A percentile compares a stretch with the other conserved stretches of the same genome.
Conservation (phyloP, 2,329 filamentous ascomycete species). For the Curvularia spicifera region DNA sequence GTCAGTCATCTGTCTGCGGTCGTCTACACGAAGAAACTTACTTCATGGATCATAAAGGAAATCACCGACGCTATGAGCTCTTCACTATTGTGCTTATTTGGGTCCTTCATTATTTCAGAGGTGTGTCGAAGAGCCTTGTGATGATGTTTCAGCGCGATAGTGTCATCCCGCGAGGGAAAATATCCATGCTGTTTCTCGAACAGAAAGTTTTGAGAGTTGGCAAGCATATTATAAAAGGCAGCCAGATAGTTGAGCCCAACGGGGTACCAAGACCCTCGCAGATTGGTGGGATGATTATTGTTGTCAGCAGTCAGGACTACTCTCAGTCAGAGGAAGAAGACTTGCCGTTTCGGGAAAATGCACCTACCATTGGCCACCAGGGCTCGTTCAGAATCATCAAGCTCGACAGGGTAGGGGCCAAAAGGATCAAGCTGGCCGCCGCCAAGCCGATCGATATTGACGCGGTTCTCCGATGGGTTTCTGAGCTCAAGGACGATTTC, state of each 20-base stretch:
- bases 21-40: conserved; percentile 10
- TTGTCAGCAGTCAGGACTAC: conserved; percentile 34
- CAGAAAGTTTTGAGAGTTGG: conserved; percentile 39
- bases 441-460: conserved; percentile 29
- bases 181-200: conserved; percentile 28
- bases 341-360: not conserved
- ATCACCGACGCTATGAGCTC: conserved; percentile 28
- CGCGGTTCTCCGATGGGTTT: conserved; percentile 13
- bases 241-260: conserved; percentile 33
- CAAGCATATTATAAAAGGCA: conserved; percentile 35
- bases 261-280: conserved; percentile 38
- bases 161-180: conserved; percentile 30
- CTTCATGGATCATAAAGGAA: conserved; percentile 40
- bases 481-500: conserved; percentile 39
- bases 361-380: conserved; percentile 37
- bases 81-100: conserved; percentile 29
- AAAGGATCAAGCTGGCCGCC: conserved; percentile 36
- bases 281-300: conserved; percentile 28
- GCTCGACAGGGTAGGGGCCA: conserved; percentile 32
- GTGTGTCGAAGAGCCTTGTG: conserved; percentile 32
- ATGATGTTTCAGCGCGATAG: conserved; percentile 30
- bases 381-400: conserved; percentile 31
- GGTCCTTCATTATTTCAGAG: conserved; percentile 29
- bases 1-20: conserved; percentile 8
- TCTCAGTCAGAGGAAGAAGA: conserved; percentile 17